Evolutionary conservation across 768 basidiomycete species (phyloP).

Genomic region (Tricholoma matsutake): DNA sequence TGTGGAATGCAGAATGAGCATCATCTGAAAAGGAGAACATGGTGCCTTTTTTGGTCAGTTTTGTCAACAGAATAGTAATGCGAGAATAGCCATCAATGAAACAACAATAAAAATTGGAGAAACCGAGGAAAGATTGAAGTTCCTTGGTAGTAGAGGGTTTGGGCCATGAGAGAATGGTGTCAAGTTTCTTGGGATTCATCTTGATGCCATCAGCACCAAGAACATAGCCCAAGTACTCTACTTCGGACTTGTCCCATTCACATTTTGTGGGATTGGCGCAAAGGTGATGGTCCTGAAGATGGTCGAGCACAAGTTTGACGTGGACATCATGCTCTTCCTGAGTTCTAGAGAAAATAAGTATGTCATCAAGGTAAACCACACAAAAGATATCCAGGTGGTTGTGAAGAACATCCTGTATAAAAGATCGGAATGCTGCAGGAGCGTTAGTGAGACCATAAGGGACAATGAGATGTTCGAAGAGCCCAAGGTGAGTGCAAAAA

Average conservation of each 20-base stretch:
- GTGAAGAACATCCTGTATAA: conserved; percentile 39
- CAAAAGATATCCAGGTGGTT: conserved; percentile 36
- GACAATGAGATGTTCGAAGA: conserved; percentile 27
- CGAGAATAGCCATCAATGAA: conserved; percentile 26
- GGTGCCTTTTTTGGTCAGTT: conserved; percentile 19
- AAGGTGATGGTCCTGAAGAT: conserved; percentile 24
- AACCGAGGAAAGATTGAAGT: conserved; percentile 35
- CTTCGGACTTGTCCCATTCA: conserved; percentile 31
- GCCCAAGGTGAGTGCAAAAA: conserved; percentile 35
- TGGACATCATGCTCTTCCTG: conserved; percentile 32
- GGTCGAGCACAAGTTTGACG: conserved; percentile 31
- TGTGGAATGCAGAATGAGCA: conserved; percentile 21
- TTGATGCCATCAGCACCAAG: conserved; percentile 25
- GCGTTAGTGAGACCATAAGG: conserved; percentile 35
- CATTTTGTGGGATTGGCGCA: conserved; percentile 39
- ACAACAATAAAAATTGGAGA: conserved; percentile 28
- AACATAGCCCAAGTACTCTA: conserved; percentile 42
- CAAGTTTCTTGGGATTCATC: conserved; percentile 39
- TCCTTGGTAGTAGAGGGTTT: conserved; percentile 21
- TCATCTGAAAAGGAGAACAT: conserved; percentile 23
- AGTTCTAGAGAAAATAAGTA: conserved; percentile 38
- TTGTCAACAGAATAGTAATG: conserved; percentile 21
- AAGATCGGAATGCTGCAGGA: conserved; percentile 39
- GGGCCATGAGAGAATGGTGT: conserved; percentile 36
- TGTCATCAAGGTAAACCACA: conserved; percentile 44